Evolutionary conservation across 768 basidiomycete species (phyloP), one percentile per base, ranked within the genome.

Genomic region (Mycena galopus): DNA sequence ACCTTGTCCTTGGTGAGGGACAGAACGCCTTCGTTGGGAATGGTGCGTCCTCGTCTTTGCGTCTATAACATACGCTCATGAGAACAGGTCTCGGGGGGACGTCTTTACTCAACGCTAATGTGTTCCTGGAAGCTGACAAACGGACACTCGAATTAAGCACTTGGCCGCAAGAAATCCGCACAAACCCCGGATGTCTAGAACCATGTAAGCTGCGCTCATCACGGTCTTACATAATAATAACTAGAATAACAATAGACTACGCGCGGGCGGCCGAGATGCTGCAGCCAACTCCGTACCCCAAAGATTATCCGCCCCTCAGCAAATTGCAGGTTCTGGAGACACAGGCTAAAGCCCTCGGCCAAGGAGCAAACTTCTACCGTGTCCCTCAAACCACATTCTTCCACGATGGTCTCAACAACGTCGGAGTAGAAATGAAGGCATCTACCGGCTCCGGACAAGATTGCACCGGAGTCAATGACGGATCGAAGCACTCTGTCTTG

Each of bases 21-120:
- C 76, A 77, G 66, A 73, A 77, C 58, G 76, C 71, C 2, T 77
- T 77, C 51, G 73, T 77, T 25, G 73, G 37, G 32, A 75, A 77
- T 57, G 76, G 76, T 75, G 35, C 12, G 69, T 64, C 27, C n/a
- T 60, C 19, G 6, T 71, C 37, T 39, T 50, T 30, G 17, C 29
- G 35, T 33, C 14, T 19, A 39, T 35, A 33, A 33, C 3, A 14
- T 33, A 10, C 39, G 19, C 60, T 69, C 12, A 63, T 61, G 16
- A 7, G n/a, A 12, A 29, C 29, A 76, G 75, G 75, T 56, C 71
- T 75, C 57, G 76, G 76, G 2, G 76, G 76, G 51, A 77, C 76
- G 23, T 70, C 67, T 29, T 51, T 77, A n/a, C 59, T 77, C 35
- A 77, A 77, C 60, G 73, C 76, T 16, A 77, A 77, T 51, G 71